Percentiles rank a stretch among this genome's conserved stretches.
Conservation (phyloP, 2,329 filamentous ascomycete genomes). For the Colletotrichum coccodes region DNA sequence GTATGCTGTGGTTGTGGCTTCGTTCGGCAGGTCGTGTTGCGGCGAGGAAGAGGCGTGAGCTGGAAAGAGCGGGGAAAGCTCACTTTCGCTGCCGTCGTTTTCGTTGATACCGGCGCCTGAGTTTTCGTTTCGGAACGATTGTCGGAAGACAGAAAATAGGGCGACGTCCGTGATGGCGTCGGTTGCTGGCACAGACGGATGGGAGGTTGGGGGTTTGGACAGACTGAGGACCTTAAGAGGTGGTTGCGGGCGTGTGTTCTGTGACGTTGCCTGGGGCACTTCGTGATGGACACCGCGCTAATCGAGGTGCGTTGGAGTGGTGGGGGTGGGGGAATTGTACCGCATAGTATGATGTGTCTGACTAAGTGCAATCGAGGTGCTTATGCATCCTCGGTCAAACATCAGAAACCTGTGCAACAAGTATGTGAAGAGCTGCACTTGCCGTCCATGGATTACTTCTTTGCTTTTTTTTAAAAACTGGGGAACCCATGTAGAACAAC, state of each 20-base stretch:
- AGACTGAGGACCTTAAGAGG: constrained; percentile 3
- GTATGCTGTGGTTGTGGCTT: not conserved
- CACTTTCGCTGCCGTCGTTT: constrained; percentile 8
- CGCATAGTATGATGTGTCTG: not conserved
- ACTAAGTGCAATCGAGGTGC: not conserved
- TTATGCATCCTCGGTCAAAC: not conserved
- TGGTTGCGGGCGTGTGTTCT: constrained; percentile 23
- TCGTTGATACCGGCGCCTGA: not conserved
- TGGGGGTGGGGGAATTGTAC: constrained; percentile 23
- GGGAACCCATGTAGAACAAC: too few species aligned
- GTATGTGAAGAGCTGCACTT: not conserved
- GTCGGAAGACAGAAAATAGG: constrained; percentile 5
- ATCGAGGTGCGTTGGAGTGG: constrained; percentile 22
- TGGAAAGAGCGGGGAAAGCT: constrained; percentile 29
- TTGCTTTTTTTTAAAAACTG: not conserved
- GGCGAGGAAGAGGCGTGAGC: not conserved
- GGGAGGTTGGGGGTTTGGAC: not conserved
- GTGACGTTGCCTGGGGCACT: constrained; percentile 33
- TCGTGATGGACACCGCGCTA: constrained; percentile 28
- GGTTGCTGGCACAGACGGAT: constrained; percentile 13
- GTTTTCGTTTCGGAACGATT: not conserved
- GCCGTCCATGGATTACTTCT: too few species aligned
- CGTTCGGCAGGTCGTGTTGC: not conserved
- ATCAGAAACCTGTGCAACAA: too few species aligned
- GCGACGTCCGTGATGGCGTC: constrained; percentile 16